Base-by-base conservation (phyloP, 2,329 filamentous ascomycete species). In the Aspergillus ochraceus region DNA sequence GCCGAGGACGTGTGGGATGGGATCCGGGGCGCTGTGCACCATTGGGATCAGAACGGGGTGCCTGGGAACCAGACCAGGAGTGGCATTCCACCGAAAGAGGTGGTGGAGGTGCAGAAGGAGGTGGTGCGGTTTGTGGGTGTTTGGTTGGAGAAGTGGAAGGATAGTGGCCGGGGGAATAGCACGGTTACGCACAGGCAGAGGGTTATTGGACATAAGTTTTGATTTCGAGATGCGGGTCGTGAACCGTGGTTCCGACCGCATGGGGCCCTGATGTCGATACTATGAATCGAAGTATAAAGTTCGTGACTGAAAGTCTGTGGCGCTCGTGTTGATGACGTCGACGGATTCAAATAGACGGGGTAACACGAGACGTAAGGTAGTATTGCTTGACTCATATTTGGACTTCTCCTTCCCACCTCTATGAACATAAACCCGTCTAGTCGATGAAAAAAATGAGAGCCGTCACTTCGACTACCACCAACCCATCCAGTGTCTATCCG, bases 21-120 rank as follows among this genome's bases (percentile, higher is more conserved):
- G 11, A 60, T 67, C 50, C 78, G 82, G 3, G 83, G 84, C n/a
- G 90, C 86, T 0, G 90, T 93, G 20, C 91, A 96, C 73, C 90
- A 94, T 71, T 95, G 90, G 66, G 66, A 68, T 47, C 65, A 68
- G 59, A 67, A 68, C 42, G 66, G 65, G 10, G 45, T 68, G 29
- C 60, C 55, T 0, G 22, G 3, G 17, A 49, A 55, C 22, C 51
- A 64, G 6, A 64, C 80, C 2, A 75, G 76, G 0, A 69, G 91
- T 32, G 88, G 88, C 1, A 88, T 88, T 0, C 69, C 75, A 1
- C 76, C 86, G 2, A 82, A 61, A 6, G 66, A 52, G 30, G 59
- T 92, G 6, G 79, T 77, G 3, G 79, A 86, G 14, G 81, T 84
- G 0, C 89, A 92, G 70, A 71, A 76, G 47, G 74, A 83, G 62